A percentile compares a stretch with the other conserved stretches of the same genome.
Evolutionary conservation across 1,284 basidiomycete genomes (phyloP).

Genomic region (Boletus holoroseus): DNA sequence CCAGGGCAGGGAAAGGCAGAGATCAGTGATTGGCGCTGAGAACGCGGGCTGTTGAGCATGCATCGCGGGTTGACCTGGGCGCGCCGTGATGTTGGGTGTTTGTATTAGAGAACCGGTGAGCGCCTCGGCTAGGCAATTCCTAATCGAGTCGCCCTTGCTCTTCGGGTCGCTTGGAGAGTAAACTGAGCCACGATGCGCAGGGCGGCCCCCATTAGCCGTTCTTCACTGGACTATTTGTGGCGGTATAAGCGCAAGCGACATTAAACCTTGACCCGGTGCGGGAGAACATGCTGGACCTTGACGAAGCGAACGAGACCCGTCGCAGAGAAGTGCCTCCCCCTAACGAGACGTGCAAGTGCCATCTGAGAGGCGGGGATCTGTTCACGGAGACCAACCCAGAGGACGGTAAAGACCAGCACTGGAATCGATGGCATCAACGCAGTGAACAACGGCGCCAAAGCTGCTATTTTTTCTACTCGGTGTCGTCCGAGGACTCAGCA

Average conservation of each 20-base stretch:
- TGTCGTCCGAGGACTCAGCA: background rate
- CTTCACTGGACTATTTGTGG: background rate
- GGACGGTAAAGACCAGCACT: background rate
- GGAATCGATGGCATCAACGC: conserved; percentile 8
- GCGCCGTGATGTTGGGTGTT: background rate
- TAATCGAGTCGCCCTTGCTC: background rate
- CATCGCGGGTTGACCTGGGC: conserved; percentile 1
- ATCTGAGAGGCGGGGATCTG: background rate
- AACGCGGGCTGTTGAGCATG: background rate
- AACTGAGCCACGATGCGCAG: background rate
- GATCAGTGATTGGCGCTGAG: conserved; percentile 12
- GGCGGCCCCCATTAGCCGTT: background rate
- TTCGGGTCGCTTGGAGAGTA: background rate
- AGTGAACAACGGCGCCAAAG: background rate
- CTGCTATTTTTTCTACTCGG: background rate
- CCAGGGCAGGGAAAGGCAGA: background rate
- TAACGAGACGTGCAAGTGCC: background rate
- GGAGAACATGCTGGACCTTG: background rate
- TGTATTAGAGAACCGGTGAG: background rate
- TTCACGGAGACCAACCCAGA: background rate
- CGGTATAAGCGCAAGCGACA: no score
- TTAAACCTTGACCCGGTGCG: background rate
- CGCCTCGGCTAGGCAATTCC: background rate
- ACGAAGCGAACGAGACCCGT: background rate
- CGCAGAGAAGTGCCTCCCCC: background rate